These are phyloP conservation scores for Irpex sp. DNA, from an alignment of 1,284 basidiomycete genomes.

Conservation along the genomic window DNA sequence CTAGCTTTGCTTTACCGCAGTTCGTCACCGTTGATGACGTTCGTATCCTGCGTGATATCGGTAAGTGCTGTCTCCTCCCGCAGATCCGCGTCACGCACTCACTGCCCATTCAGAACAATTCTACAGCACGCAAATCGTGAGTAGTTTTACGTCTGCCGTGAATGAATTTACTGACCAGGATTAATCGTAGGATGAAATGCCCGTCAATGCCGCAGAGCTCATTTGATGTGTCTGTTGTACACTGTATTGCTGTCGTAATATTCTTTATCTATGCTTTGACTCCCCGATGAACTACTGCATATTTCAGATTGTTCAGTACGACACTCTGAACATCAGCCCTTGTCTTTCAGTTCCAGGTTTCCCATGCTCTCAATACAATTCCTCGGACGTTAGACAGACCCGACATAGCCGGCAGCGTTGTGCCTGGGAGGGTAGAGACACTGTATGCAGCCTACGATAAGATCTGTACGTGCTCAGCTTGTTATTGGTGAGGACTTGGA, in stretches of 20 bases:
- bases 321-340: neutral
- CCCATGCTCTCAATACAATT: neutral
- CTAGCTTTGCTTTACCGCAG: conserved; percentile 32
- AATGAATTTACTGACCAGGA: conserved; percentile 6
- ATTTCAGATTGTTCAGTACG: neutral
- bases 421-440: neutral
- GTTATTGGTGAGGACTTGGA: neutral
- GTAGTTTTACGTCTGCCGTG: conserved; percentile 19
- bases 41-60: conserved; percentile 85
- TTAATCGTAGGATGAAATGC: conserved; percentile 79
- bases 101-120: conserved; percentile 59
- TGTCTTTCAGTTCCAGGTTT: neutral
- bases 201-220: conserved; percentile 84
- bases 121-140: conserved; percentile 84
- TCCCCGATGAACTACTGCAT: neutral
- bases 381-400: neutral
- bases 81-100: conserved; percentile 7
- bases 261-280: neutral
- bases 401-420: neutral
- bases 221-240: conserved; percentile 40
- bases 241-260: conserved; percentile 7
- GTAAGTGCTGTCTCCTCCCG: conserved; percentile 36
- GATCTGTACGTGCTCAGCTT: neutral
- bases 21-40: conserved; percentile 91
- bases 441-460: neutral